Percentiles rank a stretch among this genome's conserved stretches.
Evolutionary conservation across 148 eudicot species (phyloP).

Genomic region (Talinum fruticosum): DNA sequence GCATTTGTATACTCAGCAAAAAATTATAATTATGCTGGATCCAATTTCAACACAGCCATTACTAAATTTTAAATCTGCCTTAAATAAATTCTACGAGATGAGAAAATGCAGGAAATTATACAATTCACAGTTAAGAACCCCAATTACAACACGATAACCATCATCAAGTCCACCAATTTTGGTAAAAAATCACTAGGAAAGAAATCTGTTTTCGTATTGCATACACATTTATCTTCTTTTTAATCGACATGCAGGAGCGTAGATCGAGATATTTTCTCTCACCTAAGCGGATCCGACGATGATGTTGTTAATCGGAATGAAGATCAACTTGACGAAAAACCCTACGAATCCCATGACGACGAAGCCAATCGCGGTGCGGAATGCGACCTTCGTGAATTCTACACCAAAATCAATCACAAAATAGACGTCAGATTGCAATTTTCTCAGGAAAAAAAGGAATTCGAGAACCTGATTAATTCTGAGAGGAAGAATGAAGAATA

Average conservation of each 20-base stretch:
- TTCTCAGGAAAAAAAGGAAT: background rate
- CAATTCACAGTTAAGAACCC: background rate
- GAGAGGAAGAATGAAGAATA: background rate
- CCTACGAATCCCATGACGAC: slow-evolving; percentile 79
- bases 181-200: background rate
- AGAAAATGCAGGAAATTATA: background rate
- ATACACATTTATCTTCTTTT: background rate
- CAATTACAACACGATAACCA: background rate
- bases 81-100: background rate
- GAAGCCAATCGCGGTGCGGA: slow-evolving; percentile 61
- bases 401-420: background rate
- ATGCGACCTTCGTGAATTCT: slow-evolving; percentile 72
- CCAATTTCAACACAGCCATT: background rate
- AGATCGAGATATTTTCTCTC: background rate
- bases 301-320: slow-evolving; percentile 64
- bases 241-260: background rate
- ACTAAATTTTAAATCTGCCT: background rate
- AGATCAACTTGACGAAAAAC: slow-evolving; percentile 62
- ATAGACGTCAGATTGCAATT: too few relatives aligned
- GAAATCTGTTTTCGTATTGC: background rate
- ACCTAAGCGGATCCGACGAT: slow-evolving; percentile 56
- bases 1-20: background rate
- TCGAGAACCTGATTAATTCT: background rate
- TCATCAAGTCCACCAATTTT: background rate
- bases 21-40: background rate